Evolutionary conservation across 495 filamentous ascomycete species (phyloP).

Genomic region (Tuber calosporum): DNA sequence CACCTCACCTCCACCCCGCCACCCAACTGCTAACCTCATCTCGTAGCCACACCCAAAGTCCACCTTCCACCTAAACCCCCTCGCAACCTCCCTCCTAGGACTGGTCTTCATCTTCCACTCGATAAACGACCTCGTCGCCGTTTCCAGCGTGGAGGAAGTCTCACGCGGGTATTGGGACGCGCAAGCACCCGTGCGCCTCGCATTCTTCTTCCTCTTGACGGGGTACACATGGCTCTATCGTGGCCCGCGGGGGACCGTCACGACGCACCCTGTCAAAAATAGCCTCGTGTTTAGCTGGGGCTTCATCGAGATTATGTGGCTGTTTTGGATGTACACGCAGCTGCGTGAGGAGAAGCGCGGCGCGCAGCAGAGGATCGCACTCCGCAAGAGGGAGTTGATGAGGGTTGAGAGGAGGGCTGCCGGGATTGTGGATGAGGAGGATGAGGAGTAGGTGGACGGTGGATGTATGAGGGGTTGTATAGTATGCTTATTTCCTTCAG

Average conservation of each 20-base stretch:
- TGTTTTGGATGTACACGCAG: slow-evolving; percentile 41
- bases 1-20: background rate
- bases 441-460: background rate
- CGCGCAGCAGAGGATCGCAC: slow-evolving; percentile 26
- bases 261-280: slow-evolving; percentile 27
- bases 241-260: slow-evolving; percentile 22
- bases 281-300: slow-evolving; percentile 38
- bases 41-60: slow-evolving; percentile 32
- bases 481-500: background rate
- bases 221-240: slow-evolving; percentile 35
- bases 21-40: slow-evolving; percentile 11
- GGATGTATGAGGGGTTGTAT: background rate
- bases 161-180: slow-evolving; percentile 36
- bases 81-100: slow-evolving; percentile 34
- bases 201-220: slow-evolving; percentile 38
- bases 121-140: slow-evolving; percentile 27
- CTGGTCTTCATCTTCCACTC: slow-evolving; percentile 36
- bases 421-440: slow-evolving; percentile 1
- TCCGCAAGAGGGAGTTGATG: slow-evolving; percentile 18
- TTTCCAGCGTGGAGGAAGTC: slow-evolving; percentile 26
- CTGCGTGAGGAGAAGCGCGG: slow-evolving; percentile 34
- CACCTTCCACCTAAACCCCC: slow-evolving; percentile 30
- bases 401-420: slow-evolving; percentile 7
- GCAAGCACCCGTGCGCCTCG: slow-evolving; percentile 40
- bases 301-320: slow-evolving; percentile 34